Evolutionary conservation across 331 rosid genomes (phyloP).

Genomic region (Erythrophleum ivorense): DNA sequence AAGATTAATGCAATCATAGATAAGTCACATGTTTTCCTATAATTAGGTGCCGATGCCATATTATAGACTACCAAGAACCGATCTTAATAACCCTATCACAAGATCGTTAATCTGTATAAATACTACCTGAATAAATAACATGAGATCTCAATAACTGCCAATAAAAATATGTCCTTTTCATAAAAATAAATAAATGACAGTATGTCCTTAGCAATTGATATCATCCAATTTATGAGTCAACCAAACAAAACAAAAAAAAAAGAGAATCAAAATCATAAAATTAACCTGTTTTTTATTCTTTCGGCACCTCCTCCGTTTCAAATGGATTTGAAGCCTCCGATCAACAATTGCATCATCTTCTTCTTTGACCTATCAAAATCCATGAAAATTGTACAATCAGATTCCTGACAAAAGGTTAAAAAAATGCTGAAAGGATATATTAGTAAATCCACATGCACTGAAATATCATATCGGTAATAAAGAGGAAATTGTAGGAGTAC

Average conservation of each 20-base stretch:
- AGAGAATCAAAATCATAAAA: constrained; percentile 26
- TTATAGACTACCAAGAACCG: constrained; percentile 29
- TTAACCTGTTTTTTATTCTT: constrained; percentile 71
- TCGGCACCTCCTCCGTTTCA: constrained; percentile 73
- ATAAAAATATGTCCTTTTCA: constrained; percentile 18
- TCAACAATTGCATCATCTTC: constrained; percentile 88
- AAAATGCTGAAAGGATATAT: background rate
- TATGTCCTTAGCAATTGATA: background rate
- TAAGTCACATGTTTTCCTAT: constrained; percentile 7
- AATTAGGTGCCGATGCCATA: constrained; percentile 4
- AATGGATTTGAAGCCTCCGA: constrained; percentile 69
- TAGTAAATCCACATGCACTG: background rate
- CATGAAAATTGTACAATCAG: constrained; percentile 1
- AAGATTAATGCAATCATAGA: constrained; percentile 16
- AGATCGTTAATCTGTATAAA: constrained; percentile 13
- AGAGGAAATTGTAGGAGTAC: background rate
- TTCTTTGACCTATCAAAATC: constrained; percentile 78
- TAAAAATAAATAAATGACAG: background rate
- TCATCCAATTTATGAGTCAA: constrained; percentile 19
- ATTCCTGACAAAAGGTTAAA: constrained; percentile 26
- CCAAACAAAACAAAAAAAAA: background rate
- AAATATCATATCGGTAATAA: constrained; percentile 10
- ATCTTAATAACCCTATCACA: constrained; percentile 16
- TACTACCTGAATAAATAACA: constrained; percentile 17
- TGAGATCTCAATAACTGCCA: constrained; percentile 22